phyloP scores from a whole-genome alignment of 495 filamentous ascomycete genomes.

The Annulohypoxylon moriforme region DNA sequence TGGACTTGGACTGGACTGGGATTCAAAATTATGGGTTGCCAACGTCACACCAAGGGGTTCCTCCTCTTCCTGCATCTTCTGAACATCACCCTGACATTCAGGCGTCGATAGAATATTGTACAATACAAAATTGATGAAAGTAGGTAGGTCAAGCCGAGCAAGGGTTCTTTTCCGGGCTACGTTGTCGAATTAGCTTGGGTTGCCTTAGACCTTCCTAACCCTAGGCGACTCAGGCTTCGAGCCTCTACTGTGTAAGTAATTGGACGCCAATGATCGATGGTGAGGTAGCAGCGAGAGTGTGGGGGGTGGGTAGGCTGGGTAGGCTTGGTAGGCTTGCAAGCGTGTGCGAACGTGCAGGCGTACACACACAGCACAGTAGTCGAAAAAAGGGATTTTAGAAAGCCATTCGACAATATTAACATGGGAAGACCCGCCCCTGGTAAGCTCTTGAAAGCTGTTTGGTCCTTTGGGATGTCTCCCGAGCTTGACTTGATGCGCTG shows the following conservation, averaged over 20 bases:
- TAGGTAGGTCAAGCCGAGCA: slow-evolving; percentile 44
- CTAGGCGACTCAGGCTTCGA: slow-evolving; percentile 39
- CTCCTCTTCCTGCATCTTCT: slow-evolving; percentile 50
- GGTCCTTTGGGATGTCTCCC: slow-evolving; percentile 40
- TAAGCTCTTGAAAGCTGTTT: slow-evolving; percentile 40
- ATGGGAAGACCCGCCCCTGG: slow-evolving; percentile 41
- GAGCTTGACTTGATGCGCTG: slow-evolving; percentile 43
- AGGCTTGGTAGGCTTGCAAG: too few relatives aligned
- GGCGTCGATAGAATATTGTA: slow-evolving; percentile 39
- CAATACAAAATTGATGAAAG: slow-evolving; percentile 23
- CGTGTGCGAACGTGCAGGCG: slow-evolving; percentile 8
- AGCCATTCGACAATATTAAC: slow-evolving; percentile 39
- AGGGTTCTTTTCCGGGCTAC: slow-evolving; percentile 42
- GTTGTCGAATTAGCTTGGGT: slow-evolving; percentile 46
- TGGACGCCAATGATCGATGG: slow-evolving; percentile 40
- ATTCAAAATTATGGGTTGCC: slow-evolving; percentile 48
- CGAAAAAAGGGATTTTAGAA: slow-evolving; percentile 31
- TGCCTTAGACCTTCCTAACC: slow-evolving; percentile 26
- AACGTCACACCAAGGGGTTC: slow-evolving; percentile 52
- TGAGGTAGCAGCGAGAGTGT: slow-evolving; percentile 45
- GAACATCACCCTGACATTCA: slow-evolving; percentile 47
- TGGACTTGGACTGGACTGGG: slow-evolving; percentile 46
- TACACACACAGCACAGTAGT: slow-evolving; percentile 19
- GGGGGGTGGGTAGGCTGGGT: slow-evolving; percentile 36
- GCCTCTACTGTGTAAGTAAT: slow-evolving; percentile 36